Percentiles rank a stretch among this genome's conserved stretches.
These are phyloP conservation scores for Forsythia viridissima DNA, from an alignment of 257 asterid genomes.

Conservation along the genomic window DNA sequence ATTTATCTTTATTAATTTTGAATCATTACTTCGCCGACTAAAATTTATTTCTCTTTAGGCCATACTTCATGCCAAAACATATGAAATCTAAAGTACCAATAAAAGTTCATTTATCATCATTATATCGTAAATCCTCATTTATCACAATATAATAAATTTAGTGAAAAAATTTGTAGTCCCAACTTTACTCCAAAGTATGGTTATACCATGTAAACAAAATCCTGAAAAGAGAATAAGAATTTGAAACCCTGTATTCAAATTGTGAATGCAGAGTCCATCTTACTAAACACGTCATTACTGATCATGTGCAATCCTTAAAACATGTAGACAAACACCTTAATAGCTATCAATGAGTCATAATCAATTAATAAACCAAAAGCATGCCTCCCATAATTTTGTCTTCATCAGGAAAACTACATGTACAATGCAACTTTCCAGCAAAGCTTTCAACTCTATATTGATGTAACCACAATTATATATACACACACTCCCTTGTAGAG, in stretches of 20 bases:
- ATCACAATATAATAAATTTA: too few species aligned
- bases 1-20: too few species aligned
- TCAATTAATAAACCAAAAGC: slow-evolving; percentile 16
- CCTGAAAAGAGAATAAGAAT: not conserved
- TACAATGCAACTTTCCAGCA: slow-evolving; percentile 37
- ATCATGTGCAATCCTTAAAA: not conserved
- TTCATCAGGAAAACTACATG: slow-evolving; percentile 22
- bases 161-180: too few species aligned
- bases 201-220: too few species aligned
- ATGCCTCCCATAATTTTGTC: slow-evolving; percentile 19
- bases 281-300: not conserved
- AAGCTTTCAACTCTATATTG: slow-evolving; percentile 16
- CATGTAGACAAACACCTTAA: not conserved
- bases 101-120: too few species aligned
- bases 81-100: too few species aligned
- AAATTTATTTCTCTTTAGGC: too few species aligned
- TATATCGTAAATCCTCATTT: too few species aligned
- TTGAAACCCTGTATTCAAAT: not conserved
- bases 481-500: not conserved
- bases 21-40: not conserved
- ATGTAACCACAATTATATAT: not conserved
- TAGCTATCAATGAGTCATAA: slow-evolving; percentile 19
- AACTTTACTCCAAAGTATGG: too few species aligned
- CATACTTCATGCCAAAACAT: too few species aligned
- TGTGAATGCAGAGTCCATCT: too few species aligned